Percentiles rank a stretch among this genome's conserved stretches.
phyloP scores from a whole-genome alignment of 2,329 filamentous ascomycete species.

The Eutypa lata region DNA sequence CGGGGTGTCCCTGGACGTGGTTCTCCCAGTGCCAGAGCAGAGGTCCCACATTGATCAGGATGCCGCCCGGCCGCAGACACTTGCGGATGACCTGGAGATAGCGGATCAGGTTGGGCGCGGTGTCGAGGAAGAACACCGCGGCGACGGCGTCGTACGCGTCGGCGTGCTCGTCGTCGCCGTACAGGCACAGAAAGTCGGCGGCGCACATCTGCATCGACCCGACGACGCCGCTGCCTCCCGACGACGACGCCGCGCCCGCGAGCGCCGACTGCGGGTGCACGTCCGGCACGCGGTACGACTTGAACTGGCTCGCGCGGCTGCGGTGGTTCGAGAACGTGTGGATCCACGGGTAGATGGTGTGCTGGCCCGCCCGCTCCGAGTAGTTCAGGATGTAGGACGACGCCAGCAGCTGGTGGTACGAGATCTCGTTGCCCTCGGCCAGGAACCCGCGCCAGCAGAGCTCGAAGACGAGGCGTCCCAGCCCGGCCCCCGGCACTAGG shows the following conservation, averaged over 20 bases:
- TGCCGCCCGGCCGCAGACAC: constrained; percentile 72
- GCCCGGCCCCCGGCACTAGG: constrained; percentile 83
- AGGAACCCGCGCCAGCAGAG: constrained; percentile 70
- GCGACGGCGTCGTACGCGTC: constrained; percentile 76
- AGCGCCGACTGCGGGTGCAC: constrained; percentile 65
- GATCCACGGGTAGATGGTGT: constrained; percentile 80
- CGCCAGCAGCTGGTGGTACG: constrained; percentile 91
- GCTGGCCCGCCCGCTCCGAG: constrained; percentile 57
- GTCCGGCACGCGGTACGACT: constrained; percentile 73
- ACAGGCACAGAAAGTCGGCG: constrained; percentile 88
- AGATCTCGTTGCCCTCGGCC: constrained; percentile 91
- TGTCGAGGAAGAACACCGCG: constrained; percentile 95
- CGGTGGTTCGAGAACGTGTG: constrained; percentile 84
- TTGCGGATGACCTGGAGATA: constrained; percentile 82
- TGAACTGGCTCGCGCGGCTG: constrained; percentile 71
- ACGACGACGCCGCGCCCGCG: constrained; percentile 26
- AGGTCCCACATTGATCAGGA: constrained; percentile 88
- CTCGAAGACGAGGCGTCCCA: constrained; percentile 88
- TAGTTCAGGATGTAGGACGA: constrained; percentile 74
- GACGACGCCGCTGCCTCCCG: too few relatives aligned
- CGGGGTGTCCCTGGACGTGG: constrained; percentile 53
- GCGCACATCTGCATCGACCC: constrained; percentile 90
- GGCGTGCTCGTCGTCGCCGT: constrained; percentile 60
- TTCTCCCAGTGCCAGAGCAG: constrained; percentile 95
- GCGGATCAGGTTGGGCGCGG: constrained; percentile 85